These are phyloP conservation scores for Dactylorhiza incarnata DNA, from an alignment of 106 monocot species.

Conservation along the genomic window DNA sequence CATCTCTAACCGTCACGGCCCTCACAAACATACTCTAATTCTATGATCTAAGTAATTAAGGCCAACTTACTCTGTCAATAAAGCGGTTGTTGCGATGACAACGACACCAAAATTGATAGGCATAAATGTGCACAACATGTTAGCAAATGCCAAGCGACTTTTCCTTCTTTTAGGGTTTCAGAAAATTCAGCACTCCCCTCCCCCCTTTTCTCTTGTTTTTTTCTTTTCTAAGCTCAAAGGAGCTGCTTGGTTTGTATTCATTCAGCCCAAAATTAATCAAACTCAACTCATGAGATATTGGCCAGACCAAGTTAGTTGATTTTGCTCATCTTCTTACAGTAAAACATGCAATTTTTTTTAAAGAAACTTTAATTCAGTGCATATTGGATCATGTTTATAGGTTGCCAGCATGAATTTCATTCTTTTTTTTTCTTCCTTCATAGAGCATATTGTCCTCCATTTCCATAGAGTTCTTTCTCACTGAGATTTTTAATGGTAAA, in stretches of 20 bases:
- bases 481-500: no score
- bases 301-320: background rate
- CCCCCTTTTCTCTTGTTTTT: no score
- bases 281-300: background rate
- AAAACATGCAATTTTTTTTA: background rate
- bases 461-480: no score
- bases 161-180: constrained; percentile 1
- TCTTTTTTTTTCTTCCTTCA: background rate
- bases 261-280: background rate
- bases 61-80: background rate
- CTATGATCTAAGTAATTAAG: background rate
- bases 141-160: background rate
- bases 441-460: background rate
- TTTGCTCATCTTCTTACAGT: background rate
- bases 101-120: background rate
- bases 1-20: no score
- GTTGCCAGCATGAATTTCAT: background rate
- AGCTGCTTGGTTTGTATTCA: background rate
- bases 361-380: background rate
- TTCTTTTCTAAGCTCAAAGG: no score
- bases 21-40: background rate
- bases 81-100: background rate
- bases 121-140: constrained; percentile 2
- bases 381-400: no score
- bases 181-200: no score